Conservation (phyloP, 2,329 filamentous ascomycete species). For the Kalmusia sp. region DNA sequence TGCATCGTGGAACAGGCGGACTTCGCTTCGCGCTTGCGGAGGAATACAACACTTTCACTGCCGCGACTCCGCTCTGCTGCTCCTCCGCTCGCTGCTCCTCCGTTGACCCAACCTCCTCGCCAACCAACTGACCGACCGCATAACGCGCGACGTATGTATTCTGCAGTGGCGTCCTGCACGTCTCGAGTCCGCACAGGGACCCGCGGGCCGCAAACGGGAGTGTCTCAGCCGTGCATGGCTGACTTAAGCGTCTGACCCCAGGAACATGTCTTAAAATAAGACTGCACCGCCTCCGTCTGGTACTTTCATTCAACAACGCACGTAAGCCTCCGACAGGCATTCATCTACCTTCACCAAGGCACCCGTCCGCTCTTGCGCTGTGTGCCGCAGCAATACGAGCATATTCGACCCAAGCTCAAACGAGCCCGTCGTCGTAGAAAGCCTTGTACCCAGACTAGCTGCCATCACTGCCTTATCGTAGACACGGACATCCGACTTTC, state of each 20-base stretch:
- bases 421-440: not conserved
- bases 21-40: too few relatives aligned
- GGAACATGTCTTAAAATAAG: conserved; percentile 12
- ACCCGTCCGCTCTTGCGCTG: not conserved
- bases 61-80: not conserved
- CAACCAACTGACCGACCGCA: not conserved
- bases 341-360: not conserved
- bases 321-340: not conserved
- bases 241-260: conserved; percentile 8
- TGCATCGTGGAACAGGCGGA: too few relatives aligned
- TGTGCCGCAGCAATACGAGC: not conserved
- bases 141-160: not conserved
- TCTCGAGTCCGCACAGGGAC: not conserved
- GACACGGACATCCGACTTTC: too few relatives aligned
- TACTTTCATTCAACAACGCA: not conserved
- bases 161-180: not conserved
- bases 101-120: not conserved
- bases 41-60: too few relatives aligned
- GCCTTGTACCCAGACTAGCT: not conserved
- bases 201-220: not conserved
- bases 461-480: too few relatives aligned
- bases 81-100: not conserved
- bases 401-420: conserved; percentile 3
- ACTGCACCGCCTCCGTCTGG: conserved; percentile 4
- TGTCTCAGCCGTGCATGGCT: conserved; percentile 7